Evolutionary conservation across 371 early-diverging fungal species (phyloP), one percentile per base, ranked within the genome.

Genomic region (Mycotypha africana): DNA sequence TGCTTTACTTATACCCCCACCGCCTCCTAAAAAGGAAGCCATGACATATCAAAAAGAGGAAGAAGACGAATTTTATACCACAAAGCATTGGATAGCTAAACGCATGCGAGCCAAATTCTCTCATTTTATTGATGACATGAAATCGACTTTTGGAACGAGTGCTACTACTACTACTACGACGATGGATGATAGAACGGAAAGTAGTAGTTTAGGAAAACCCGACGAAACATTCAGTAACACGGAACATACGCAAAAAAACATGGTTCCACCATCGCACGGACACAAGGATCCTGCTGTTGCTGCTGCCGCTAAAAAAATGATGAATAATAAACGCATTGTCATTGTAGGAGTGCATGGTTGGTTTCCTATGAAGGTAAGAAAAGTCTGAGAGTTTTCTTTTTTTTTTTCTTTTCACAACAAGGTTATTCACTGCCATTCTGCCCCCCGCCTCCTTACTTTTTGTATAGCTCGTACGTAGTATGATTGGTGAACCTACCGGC

Each of bases 401-500:
- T 22, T 11, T 10, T n/a, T n/a, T n/a, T n/a, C n/a, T n/a, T n/a
- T n/a, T n/a, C n/a, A n/a, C n/a, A n/a, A n/a, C n/a, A n/a, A n/a
- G n/a, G n/a, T n/a, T n/a, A n/a, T n/a, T n/a, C n/a, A n/a, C n/a
- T n/a, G n/a, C n/a, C n/a, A n/a, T n/a, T n/a, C n/a, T n/a, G n/a
- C n/a, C n/a, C 17, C 20, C 42, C 16, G 8, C 4, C 8, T 26
- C 10, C 5, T 9, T 33, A 33, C 15, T 9, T 14, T 33, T 28
- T 28, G 59, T 54, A 22, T 73, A 82, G 53, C 62, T 81, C 37
- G 67, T 86, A 11, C 65, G 81, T 33, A 80, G 71, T 49, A 79
- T 95, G 32, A 78, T 92, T 20, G 96, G 96, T 2, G 91, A 91
- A 50, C 95, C 94, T 0, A 92, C 91, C 3, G 96, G 96, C 1